These are phyloP conservation scores for Oxyria digyna DNA, from an alignment of 148 eudicot genomes.

Conservation along the genomic window DNA sequence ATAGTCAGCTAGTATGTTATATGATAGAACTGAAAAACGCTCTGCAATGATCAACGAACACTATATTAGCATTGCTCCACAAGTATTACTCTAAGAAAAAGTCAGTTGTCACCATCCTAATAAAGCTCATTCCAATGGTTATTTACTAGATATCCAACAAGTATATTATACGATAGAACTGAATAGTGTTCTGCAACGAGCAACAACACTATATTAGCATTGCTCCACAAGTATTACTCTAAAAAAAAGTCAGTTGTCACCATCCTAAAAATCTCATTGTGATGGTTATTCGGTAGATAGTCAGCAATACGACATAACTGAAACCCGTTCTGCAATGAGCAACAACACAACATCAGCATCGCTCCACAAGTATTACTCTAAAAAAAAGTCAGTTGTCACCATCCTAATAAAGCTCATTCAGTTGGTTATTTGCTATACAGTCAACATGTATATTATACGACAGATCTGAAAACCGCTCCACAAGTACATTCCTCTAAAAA, in stretches of 20 bases:
- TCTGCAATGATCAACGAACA: slow-evolving; percentile 42
- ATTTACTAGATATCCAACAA: slow-evolving; percentile 81
- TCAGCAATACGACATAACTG: slow-evolving; percentile 84
- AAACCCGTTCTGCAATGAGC: slow-evolving; percentile 48
- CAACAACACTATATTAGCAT: too few relatives aligned
- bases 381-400: too few relatives aligned
- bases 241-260: too few relatives aligned
- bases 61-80: too few relatives aligned
- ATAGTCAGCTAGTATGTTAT: slow-evolving; percentile 92
- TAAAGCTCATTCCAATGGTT: slow-evolving; percentile 59
- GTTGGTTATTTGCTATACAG: slow-evolving; percentile 66
- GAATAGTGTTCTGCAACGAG: slow-evolving; percentile 56
- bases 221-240: too few relatives aligned
- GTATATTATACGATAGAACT: slow-evolving; percentile 80
- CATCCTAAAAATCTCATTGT: slow-evolving; percentile 47
- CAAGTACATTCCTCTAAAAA: too few relatives aligned
- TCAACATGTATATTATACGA: slow-evolving; percentile 98
- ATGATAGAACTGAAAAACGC: slow-evolving; percentile 68
- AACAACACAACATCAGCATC: too few relatives aligned
- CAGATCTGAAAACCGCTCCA: slow-evolving; percentile 50
- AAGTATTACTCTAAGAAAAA: too few relatives aligned
- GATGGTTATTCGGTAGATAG: slow-evolving; percentile 65
- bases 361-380: too few relatives aligned
- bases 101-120: too few relatives aligned
- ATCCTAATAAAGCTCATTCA: slow-evolving; percentile 48